Evolutionary conservation across 768 basidiomycete species (phyloP), one percentile per base, ranked within the genome.

Genomic region (Pulveroboletus frians): DNA sequence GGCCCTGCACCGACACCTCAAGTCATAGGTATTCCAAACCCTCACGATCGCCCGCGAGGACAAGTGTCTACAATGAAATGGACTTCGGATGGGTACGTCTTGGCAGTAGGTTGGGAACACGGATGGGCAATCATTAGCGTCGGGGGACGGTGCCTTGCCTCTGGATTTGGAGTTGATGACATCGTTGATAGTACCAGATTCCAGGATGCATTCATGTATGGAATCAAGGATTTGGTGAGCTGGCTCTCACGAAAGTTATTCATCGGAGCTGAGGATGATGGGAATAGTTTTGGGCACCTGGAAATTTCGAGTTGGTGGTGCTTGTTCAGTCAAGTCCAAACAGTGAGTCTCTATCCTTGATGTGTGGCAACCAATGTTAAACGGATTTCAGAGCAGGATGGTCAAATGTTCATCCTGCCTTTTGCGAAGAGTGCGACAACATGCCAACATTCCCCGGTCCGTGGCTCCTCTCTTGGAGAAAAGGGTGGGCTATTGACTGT

Each of bases 401-500:
- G 80, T 9, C 88, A 94, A 62, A 66, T 96, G 8, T 94, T 91
- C 64, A 73, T 82, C 11, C 73, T 97, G 17, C 91, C 95, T 3
- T 96, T 98, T 64, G 93, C 92, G 6, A 96, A 95, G 71, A 95
- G 92, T 62, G 91, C 93, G 2, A 86, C 90, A 4, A 89, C 92
- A 13, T 84, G 84, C 6, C 91, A 95, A 62, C 90, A 94, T 60
- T 84, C 89, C 32, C 95, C 94, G 6, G 93, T 92, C 61, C 53
- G 84, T 71, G 14, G 35, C 45, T 11, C 29, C 20, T 27, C 10
- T 31, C n/a, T 20, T 27, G 17, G 30, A n/a, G 23, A 26, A 23
- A 32, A n/a, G 23, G 21, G 7, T 30, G 38, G 8, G 31, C 18
- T 32, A 30, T 46, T 56, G 34, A 66, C 34, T 38, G 6, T 38